Conservation (phyloP, 305 asterid species). For the Stenogyne calaminthoides region DNA sequence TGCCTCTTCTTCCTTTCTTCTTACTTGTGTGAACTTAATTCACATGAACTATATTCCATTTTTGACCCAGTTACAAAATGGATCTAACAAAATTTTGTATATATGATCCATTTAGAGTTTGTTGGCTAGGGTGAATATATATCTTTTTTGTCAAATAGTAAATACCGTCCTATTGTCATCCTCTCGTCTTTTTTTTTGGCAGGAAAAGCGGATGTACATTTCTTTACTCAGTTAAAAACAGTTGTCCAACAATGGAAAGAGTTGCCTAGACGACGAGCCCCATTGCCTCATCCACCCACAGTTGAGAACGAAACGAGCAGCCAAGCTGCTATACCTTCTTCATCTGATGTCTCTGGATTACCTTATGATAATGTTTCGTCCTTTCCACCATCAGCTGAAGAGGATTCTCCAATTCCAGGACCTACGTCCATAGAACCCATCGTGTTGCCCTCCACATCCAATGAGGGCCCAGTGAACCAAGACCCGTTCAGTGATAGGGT, state of each 20-base stretch:
- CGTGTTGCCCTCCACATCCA: constrained; percentile 1
- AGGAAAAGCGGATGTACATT: constrained; percentile 48
- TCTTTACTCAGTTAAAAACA: constrained; percentile 41
- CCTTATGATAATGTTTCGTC: background rate
- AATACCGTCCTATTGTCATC: too few species aligned
- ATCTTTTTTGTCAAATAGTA: too few species aligned
- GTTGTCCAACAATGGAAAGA: constrained; percentile 46
- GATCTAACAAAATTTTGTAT: too few species aligned
- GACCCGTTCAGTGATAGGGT: constrained; percentile 3
- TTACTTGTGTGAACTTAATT: too few species aligned
- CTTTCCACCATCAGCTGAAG: constrained; percentile 6
- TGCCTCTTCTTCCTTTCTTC: background rate
- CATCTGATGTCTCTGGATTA: background rate
- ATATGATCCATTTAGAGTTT: too few species aligned
- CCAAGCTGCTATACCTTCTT: constrained; percentile 22
- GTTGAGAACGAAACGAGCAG: constrained; percentile 33
- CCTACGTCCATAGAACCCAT: background rate
- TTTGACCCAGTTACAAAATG: too few species aligned
- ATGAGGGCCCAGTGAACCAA: background rate
- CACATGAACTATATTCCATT: too few species aligned
- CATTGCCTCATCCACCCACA: constrained; percentile 34
- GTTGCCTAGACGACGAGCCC: constrained; percentile 38
- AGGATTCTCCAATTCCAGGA: background rate
- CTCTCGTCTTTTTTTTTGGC: constrained; percentile 6
- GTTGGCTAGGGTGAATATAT: too few species aligned